Evolutionary conservation across 495 filamentous ascomycete genomes (phyloP).

Genomic region (Talaromyces stipitatus): DNA sequence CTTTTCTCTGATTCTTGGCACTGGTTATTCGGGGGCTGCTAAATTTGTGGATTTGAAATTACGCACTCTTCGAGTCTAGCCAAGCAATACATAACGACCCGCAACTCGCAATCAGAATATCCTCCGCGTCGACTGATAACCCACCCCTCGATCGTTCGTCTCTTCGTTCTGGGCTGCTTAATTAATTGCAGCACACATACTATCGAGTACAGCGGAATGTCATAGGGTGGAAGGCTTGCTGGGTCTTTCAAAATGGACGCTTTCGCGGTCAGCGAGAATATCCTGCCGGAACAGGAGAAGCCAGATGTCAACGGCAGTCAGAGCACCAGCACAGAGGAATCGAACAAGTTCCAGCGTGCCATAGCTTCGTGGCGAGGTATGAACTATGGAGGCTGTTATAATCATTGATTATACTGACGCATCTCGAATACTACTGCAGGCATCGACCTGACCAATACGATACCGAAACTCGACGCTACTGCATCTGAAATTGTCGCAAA

Average conservation of each 20-base stretch:
- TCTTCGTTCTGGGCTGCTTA: background rate
- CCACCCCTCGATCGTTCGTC: background rate
- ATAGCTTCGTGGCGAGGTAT: conserved; percentile 95
- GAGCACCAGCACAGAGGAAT: conserved; percentile 43
- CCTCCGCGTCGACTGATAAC: background rate
- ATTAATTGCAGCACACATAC: background rate
- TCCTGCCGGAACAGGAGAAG: conserved; percentile 26
- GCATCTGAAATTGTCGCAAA: conserved; percentile 88
- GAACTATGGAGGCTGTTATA: conserved; percentile 8
- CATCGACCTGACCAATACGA: conserved; percentile 78
- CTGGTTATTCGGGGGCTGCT: background rate
- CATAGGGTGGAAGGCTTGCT: background rate
- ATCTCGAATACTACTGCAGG: conserved; percentile 38
- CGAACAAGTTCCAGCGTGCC: conserved; percentile 90
- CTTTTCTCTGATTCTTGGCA: background rate
- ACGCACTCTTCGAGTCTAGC: background rate
- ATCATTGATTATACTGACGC: background rate
- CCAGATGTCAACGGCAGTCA: conserved; percentile 20
- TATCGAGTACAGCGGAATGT: background rate
- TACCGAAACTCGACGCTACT: conserved; percentile 81
- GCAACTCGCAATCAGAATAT: background rate
- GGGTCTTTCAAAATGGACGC: conserved; percentile 27
- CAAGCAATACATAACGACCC: background rate
- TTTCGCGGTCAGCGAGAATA: conserved; percentile 36
- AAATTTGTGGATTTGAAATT: background rate